A percentile compares a stretch with the other conserved stretches of the same genome.
phyloP scores from a whole-genome alignment of 176 grass and related monocot species.

The Carex parvula region DNA sequence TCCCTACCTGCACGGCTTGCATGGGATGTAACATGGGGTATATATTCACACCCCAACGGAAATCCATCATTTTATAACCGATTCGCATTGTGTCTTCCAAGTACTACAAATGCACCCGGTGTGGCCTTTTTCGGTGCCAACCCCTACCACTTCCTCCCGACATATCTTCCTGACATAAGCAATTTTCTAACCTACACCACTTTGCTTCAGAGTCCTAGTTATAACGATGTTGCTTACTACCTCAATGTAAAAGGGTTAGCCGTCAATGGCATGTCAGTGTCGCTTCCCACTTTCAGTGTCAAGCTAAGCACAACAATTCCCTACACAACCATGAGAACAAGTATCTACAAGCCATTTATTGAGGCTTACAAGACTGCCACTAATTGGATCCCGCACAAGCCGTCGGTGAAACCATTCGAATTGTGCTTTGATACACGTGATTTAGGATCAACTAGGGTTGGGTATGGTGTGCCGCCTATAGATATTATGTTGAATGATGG shows the following conservation, averaged over 20 bases:
- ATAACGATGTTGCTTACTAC: conserved; percentile 45
- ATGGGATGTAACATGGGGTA: not conserved
- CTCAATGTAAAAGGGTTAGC: conserved; percentile 30
- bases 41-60: too few species aligned
- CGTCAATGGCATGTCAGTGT: conserved; percentile 24
- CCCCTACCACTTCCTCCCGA: conserved; percentile 30
- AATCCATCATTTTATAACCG: conserved; percentile 31
- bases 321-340: conserved; percentile 37
- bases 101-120: conserved; percentile 20
- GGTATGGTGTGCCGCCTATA: conserved; percentile 32
- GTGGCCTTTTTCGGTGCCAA: conserved; percentile 54
- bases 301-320: conserved; percentile 38
- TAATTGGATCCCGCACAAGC: not conserved
- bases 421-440: conserved; percentile 37
- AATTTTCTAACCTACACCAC: conserved; percentile 30
- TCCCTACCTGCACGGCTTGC: conserved; percentile 44
- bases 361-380: conserved; percentile 32
- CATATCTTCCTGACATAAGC: conserved; percentile 2
- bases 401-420: conserved; percentile 39
- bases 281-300: conserved; percentile 26
- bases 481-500: conserved; percentile 36
- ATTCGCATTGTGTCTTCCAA: conserved; percentile 70
- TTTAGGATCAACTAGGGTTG: conserved; percentile 28
- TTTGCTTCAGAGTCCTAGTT: conserved; percentile 28
- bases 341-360: conserved; percentile 37